Conservation (phyloP, 495 filamentous ascomycete genomes). For the Hypoxylon fuscum region DNA sequence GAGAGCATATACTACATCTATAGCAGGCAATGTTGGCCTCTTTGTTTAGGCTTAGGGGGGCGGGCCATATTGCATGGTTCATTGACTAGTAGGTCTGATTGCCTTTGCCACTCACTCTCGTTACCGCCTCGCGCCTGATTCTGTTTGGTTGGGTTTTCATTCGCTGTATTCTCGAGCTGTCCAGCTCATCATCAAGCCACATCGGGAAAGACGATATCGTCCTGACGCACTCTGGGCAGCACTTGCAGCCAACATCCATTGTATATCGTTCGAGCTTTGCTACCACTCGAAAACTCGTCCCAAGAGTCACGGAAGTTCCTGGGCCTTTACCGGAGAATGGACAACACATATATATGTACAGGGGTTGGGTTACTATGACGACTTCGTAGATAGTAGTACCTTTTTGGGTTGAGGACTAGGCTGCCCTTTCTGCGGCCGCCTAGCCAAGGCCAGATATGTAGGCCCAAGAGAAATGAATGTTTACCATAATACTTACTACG, state of each 20-base stretch:
- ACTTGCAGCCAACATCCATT: slow-evolving; percentile 43
- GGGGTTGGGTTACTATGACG: slow-evolving; percentile 38
- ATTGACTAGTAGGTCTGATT: slow-evolving; percentile 34
- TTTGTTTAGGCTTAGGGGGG: slow-evolving; percentile 32
- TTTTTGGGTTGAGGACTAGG: slow-evolving; percentile 30
- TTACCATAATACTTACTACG: slow-evolving; percentile 24
- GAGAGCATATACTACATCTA: slow-evolving; percentile 37
- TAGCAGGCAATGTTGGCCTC: slow-evolving; percentile 25
- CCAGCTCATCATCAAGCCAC: slow-evolving; percentile 47
- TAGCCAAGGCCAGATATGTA: slow-evolving; percentile 32
- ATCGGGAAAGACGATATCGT: slow-evolving; percentile 42
- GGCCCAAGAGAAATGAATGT: slow-evolving; percentile 22
- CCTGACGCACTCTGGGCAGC: slow-evolving; percentile 38
- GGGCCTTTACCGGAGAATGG: slow-evolving; percentile 27
- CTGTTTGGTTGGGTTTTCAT: slow-evolving; percentile 41
- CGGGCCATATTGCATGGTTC: slow-evolving; percentile 33
- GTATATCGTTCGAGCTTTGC: slow-evolving; percentile 32
- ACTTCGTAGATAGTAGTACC: slow-evolving; percentile 33
- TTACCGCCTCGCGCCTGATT: slow-evolving; percentile 35
- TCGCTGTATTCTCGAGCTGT: slow-evolving; percentile 25
- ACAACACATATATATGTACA: slow-evolving; percentile 40
- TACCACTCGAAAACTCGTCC: slow-evolving; percentile 36
- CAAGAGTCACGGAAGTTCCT: slow-evolving; percentile 21
- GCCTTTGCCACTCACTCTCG: slow-evolving; percentile 36
- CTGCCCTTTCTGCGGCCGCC: slow-evolving; percentile 35